A percentile compares a stretch with the other conserved stretches of the same genome.
Conservation (phyloP, 176 grass and related monocot genomes). For the Miscanthus lutarioriparius region DNA sequence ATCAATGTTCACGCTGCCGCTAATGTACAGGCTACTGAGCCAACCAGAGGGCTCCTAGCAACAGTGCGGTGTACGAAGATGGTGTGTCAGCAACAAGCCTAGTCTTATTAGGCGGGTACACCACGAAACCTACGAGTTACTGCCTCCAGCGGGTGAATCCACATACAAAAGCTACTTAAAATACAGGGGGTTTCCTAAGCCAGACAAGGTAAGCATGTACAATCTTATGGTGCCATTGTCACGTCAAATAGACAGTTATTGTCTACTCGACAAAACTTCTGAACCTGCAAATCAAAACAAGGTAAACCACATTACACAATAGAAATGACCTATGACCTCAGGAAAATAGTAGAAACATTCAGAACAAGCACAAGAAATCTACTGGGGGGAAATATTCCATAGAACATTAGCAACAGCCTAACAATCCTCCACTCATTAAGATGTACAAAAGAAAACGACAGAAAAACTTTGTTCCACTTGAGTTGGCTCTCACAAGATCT, state of each 20-base stretch:
- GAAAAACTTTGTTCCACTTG: not conserved
- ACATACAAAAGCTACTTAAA: slow-evolving; percentile 26
- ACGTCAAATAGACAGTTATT: slow-evolving; percentile 46
- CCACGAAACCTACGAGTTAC: slow-evolving; percentile 32
- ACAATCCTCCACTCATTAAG: not conserved
- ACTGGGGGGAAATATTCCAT: not conserved
- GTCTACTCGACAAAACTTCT: slow-evolving; percentile 25
- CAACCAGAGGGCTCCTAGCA: slow-evolving; percentile 25
- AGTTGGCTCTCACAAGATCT: not conserved
- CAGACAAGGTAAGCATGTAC: slow-evolving; percentile 36
- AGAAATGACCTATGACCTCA: slow-evolving; percentile 2
- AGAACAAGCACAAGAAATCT: slow-evolving; percentile 6
- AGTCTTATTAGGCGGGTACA: slow-evolving; percentile 33
- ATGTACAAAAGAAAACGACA: slow-evolving; percentile 11
- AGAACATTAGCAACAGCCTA: not conserved
- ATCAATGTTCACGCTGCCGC: slow-evolving; percentile 32
- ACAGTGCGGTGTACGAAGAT: slow-evolving; percentile 8
- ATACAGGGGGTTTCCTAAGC: slow-evolving; percentile 27
- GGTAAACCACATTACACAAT: slow-evolving; percentile 1
- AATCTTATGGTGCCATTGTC: slow-evolving; percentile 39
- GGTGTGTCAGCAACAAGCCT: slow-evolving; percentile 24
- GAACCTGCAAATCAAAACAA: slow-evolving; percentile 48
- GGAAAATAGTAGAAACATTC: slow-evolving; percentile 6
- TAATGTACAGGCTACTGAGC: slow-evolving; percentile 52
- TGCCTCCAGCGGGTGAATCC: slow-evolving; percentile 25